phyloP scores from a whole-genome alignment of 1,139 yeast species.

The Candida neerlandica region DNA sequence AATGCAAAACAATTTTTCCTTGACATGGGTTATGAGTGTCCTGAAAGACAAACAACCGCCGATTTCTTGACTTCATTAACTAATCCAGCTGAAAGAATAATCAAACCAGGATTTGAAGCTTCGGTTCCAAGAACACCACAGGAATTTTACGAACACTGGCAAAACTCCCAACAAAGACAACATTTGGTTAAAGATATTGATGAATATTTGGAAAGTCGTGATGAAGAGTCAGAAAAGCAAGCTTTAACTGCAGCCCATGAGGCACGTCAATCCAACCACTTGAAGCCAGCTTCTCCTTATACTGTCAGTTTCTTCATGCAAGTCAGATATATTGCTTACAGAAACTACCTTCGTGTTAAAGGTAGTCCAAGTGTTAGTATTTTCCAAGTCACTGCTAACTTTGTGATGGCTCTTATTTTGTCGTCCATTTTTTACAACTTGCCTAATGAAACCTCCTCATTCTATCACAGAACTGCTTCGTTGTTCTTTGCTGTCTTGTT shows the following conservation, averaged over 20 bases:
- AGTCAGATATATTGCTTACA: conserved; percentile 55
- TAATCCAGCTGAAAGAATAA: conserved; percentile 63
- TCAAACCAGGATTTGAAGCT: conserved; percentile 46
- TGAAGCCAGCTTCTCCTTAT: conserved; percentile 60
- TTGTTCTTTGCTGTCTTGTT: conserved; percentile 59
- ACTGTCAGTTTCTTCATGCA: conserved; percentile 70
- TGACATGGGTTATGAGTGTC: conserved; percentile 70
- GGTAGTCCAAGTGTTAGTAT: conserved; percentile 70
- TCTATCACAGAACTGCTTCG: conserved; percentile 59
- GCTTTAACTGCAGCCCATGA: conserved; percentile 46
- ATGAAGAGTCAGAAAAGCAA: conserved; percentile 13
- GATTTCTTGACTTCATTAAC: conserved; percentile 79
- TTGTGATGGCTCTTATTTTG: conserved; percentile 67
- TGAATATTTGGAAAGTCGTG: conserved; percentile 15
- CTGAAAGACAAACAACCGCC: conserved; percentile 78
- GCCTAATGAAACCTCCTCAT: conserved; percentile 49
- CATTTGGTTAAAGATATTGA: conserved; percentile 22
- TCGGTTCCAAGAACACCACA: conserved; percentile 27
- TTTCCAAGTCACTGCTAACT: conserved; percentile 62
- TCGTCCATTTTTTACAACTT: conserved; percentile 68
- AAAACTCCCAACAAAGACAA: conserved; percentile 21
- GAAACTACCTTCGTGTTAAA: conserved; percentile 63
- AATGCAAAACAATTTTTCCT: conserved; percentile 55
- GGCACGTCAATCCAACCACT: conserved; percentile 59
- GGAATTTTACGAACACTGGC: conserved; percentile 29